phyloP scores from a whole-genome alignment of 2,329 filamentous ascomycete genomes.

The Teratosphaeria gauchensis region DNA sequence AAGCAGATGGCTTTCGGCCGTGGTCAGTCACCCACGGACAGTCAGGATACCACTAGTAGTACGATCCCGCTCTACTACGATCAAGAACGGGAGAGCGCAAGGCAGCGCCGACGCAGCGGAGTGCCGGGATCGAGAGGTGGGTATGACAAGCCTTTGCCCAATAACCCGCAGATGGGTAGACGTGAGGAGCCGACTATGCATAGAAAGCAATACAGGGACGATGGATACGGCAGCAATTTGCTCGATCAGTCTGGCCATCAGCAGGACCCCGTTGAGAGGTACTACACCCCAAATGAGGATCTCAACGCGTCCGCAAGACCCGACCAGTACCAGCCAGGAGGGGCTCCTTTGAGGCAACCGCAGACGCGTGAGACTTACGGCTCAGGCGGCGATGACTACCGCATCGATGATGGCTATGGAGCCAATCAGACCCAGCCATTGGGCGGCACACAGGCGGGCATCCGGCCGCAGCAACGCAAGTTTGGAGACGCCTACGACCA shows the following conservation, averaged over 20 bases:
- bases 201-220: slow-evolving; percentile 23
- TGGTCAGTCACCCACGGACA: slow-evolving; percentile 34
- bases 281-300: slow-evolving; percentile 22
- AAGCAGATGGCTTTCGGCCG: slow-evolving; percentile 36
- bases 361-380: slow-evolving; percentile 17
- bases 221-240: slow-evolving; percentile 18
- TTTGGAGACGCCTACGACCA: slow-evolving; percentile 83
- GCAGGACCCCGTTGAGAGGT: slow-evolving; percentile 22
- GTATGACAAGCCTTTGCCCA: slow-evolving; percentile 23
- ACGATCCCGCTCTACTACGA: slow-evolving; percentile 36
- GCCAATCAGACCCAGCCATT: slow-evolving; percentile 24
- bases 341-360: neutral
- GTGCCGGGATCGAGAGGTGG: slow-evolving; percentile 14
- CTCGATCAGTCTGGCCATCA: slow-evolving; percentile 8
- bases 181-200: slow-evolving; percentile 10
- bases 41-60: slow-evolving; percentile 36
- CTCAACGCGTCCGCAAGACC: slow-evolving; percentile 5
- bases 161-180: slow-evolving; percentile 5
- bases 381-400: neutral
- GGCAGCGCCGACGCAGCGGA: slow-evolving; percentile 8
- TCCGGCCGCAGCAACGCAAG: slow-evolving; percentile 69
- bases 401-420: slow-evolving; percentile 18
- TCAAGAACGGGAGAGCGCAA: slow-evolving; percentile 19
- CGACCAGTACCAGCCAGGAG: slow-evolving; percentile 2
- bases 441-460: slow-evolving; percentile 32